Evolutionary conservation across 2,329 filamentous ascomycete genomes (phyloP).

Genomic region (Sclerotinia minor): DNA sequence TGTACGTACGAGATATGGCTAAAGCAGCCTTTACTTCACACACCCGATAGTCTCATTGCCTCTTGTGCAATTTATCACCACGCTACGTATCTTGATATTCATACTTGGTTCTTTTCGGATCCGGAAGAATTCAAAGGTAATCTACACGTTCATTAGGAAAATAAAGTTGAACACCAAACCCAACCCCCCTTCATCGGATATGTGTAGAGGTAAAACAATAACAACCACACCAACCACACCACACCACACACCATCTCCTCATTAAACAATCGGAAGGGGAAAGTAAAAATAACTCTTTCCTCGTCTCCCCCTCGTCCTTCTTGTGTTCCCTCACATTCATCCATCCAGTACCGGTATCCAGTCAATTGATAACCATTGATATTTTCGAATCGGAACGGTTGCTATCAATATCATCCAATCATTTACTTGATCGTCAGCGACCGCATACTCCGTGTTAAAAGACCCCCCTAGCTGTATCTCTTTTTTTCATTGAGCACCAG

Average conservation of each 20-base stretch:
- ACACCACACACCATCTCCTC: background rate
- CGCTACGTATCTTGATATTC: too few relatives aligned
- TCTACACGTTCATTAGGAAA: background rate
- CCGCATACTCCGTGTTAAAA: background rate
- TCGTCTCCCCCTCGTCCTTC: background rate
- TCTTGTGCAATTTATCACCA: background rate
- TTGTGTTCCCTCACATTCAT: constrained; percentile 7
- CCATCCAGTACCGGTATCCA: background rate
- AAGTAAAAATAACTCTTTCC: constrained; percentile 10
- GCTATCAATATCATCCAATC: constrained; percentile 22
- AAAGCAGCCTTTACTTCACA: background rate
- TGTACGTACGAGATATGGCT: background rate
- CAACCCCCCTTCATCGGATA: background rate
- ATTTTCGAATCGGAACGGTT: constrained; percentile 8
- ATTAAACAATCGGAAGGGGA: background rate
- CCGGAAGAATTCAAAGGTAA: background rate
- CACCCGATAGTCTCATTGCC: background rate
- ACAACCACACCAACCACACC: background rate
- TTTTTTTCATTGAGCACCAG: constrained; percentile 14
- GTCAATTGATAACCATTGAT: constrained; percentile 6
- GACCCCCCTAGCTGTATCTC: background rate
- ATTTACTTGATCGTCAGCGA: constrained; percentile 5
- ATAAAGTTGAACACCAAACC: background rate
- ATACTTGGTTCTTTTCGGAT: background rate
- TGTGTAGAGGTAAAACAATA: background rate